phyloP scores from a whole-genome alignment of 202 grass and related monocot genomes.

The Bolboschoenoplectus hybrid region DNA sequence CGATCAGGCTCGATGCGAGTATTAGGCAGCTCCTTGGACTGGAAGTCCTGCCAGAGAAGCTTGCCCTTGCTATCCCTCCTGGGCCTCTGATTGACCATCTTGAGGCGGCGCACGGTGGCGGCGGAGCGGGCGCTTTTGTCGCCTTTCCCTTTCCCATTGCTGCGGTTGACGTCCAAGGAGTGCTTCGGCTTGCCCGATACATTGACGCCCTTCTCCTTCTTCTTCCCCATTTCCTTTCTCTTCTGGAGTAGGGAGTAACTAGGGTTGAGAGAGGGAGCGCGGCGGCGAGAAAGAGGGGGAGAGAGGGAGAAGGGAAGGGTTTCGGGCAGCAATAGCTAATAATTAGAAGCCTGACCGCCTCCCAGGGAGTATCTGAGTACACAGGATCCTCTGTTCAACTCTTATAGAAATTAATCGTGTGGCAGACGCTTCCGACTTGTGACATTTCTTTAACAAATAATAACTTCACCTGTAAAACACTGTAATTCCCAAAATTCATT shows the following conservation, averaged over 20 bases:
- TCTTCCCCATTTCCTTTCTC: slow-evolving; percentile 26
- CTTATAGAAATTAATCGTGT: background rate
- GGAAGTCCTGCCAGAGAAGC: slow-evolving; percentile 62
- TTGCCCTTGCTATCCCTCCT: slow-evolving; percentile 66
- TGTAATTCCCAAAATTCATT: too few species aligned
- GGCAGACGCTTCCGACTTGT: background rate
- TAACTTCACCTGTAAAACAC: too few species aligned
- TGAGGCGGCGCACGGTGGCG: slow-evolving; percentile 77
- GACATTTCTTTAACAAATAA: too few species aligned
- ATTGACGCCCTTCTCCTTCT: background rate
- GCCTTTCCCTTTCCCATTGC: slow-evolving; percentile 72
- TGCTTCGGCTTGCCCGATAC: background rate
- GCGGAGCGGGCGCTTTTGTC: slow-evolving; percentile 61
- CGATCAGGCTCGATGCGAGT: slow-evolving; percentile 90
- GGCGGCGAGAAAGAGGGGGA: background rate
- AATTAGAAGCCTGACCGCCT: background rate
- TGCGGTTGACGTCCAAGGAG: slow-evolving; percentile 56
- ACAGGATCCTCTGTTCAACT: background rate
- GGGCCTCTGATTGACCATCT: slow-evolving; percentile 73
- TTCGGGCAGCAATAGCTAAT: background rate
- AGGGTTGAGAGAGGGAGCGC: background rate
- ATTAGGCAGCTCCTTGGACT: slow-evolving; percentile 88
- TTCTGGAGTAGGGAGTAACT: background rate
- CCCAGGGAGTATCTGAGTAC: too few species aligned
- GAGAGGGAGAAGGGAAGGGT: background rate